Percentiles rank a stretch among this genome's conserved stretches.
Evolutionary conservation across 345 rosid genomes (phyloP).

Genomic region (Brassica nigra): DNA sequence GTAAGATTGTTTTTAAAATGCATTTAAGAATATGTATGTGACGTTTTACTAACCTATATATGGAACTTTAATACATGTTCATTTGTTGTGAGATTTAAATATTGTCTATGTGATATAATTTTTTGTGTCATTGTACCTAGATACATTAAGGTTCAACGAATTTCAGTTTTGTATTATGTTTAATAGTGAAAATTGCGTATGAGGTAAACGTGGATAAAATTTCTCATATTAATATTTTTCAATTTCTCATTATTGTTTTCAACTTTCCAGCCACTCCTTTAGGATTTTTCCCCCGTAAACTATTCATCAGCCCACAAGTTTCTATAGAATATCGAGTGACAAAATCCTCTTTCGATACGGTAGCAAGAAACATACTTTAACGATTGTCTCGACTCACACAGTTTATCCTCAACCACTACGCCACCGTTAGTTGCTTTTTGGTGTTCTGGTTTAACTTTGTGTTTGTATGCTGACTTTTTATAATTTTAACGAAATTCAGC

Average conservation of each 20-base stretch:
- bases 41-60: neutral
- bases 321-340: neutral
- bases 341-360: neutral
- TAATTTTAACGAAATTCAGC: neutral
- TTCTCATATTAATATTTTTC: neutral
- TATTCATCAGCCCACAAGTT: constrained; percentile 25
- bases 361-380: no score
- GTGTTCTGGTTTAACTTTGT: neutral
- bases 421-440: neutral
- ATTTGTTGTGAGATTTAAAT: neutral
- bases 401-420: no score
- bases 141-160: constrained; percentile 11
- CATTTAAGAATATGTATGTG: neutral
- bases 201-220: neutral
- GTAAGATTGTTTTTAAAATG: no score
- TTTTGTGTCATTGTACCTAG: neutral
- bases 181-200: neutral
- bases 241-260: neutral
- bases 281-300: neutral
- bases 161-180: neutral
- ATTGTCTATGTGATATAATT: neutral
- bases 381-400: neutral
- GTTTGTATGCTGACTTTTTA: neutral
- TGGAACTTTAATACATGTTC: neutral
- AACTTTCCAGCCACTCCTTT: constrained; percentile 3